Evolutionary conservation across 179 eudicot genomes (phyloP), one percentile per base, ranked within the genome.

Genomic region (Beta corolliflora): DNA sequence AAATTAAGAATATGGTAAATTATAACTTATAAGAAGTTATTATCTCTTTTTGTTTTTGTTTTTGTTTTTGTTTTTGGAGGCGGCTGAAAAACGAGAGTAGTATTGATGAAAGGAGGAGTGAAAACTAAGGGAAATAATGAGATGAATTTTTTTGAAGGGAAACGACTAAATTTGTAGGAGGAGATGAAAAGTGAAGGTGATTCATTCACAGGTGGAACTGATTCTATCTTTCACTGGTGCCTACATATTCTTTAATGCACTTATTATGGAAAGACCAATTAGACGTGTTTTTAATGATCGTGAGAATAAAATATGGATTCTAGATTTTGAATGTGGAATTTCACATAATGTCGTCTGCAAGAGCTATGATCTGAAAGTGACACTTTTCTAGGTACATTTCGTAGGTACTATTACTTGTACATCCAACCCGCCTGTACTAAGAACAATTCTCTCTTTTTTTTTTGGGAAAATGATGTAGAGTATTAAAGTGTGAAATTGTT

Each of bases 211-310:
- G 23, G 71, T 36, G 7, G 78, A 59, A 76, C 70, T 71, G 58
- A 75, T 18, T 7, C 12, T 31, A 71, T 69, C 65, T 78, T 77
- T 75, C 15, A 69, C n/a, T 69, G 58, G 53, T 75, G 81, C 77
- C 75, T 64, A 81, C 41, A 76, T 66, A 79, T 81, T 81, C 83
- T 76, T 80, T 83, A 64, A 72, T 73, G 69, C 71, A 65, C 67
- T 72, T 78, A n/a, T 78, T 63, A 66, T 5, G 45, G 19, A 52
- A 15, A 44, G 67, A 16, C 78, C 78, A 82, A 58, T 82, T 70
- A 66, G 46, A 75, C n/a, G 19, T 80, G 44, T 44, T 65, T 64
- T 64, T 66, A 21, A 81, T 74, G 78, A 73, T 80, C 9, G n/a
- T 16, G 64, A 9, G 64, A 73, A 63, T 70, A 70, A 70, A 45